Base-by-base conservation (phyloP, 2,329 filamentous ascomycete species). In the Samsoniella hepiali region DNA sequence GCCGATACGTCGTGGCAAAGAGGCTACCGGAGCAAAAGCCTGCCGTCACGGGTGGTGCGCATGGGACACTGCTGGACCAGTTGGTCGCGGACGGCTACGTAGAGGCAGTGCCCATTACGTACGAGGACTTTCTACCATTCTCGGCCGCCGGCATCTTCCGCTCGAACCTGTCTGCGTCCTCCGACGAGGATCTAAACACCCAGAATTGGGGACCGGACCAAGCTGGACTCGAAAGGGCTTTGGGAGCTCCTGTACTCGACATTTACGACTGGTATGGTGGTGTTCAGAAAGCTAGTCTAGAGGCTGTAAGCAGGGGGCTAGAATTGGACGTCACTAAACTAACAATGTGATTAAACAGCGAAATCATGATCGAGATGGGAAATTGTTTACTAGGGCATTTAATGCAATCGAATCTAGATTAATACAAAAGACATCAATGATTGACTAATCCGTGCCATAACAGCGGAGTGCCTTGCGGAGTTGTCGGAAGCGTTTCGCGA, bases 101-200 rank as follows among this genome's bases (percentile, higher is more conserved):
- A 0, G 67, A 73, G 45, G 74, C 72, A 5, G 68, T 75, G 3
- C 79, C 82, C 2, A 75, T 84, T 22, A 82, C 77, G 0, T 84
- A 84, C 63, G 82, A 84, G 63, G 82, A 84, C 61, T 84, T 84
- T 55, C 70, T 84, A 4, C 82, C 82, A 0, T 69, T 84, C 2
- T 82, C 80, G 1, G 82, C 82, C 0, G 82, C 80, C 0, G 81
- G 81, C 0, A 84, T 84, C 45, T 82, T 82, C 65, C 76, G 76
- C 45, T 81, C 79, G 0, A 82, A 81, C 27, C 67, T 81, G 5
- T 56, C 60, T 5, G 11, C 40, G 3, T 36, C 50, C 7, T 44
- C 59, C 2, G 27, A 54, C 34, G 50, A 38, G n/a, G 50, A 61
- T 17, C 4, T 61, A 13, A 45, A 11, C 1, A 13, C 15, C 3